Base-by-base conservation (phyloP, 257 asterid species). In the Solanum gracilifrons region DNA sequence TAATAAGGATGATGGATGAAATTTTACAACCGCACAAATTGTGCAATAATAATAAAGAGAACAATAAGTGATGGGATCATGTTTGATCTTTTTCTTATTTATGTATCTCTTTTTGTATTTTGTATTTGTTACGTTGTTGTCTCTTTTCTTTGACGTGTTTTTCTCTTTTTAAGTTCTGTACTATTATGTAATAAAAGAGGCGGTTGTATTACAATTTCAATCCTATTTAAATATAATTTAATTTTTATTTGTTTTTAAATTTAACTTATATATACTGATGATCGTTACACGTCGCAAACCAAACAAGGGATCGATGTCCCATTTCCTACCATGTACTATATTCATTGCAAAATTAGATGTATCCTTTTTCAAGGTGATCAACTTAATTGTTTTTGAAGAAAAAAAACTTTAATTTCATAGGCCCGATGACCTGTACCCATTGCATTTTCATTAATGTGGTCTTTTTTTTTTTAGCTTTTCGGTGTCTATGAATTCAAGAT, bases 371-470 rank as follows among this genome's bases (percentile, higher is more conserved):
- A 51, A 16, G 62, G 51, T 43, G 18, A 5, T 12, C 16, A 43
- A 43, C 60, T 15, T 48, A 16, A 48, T 48, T 16, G 60, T 4
- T 46, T 46, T 46, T 43, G 2, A 43, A 13, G 51, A 13, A 43
- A 43, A 12, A 12, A 43, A 13, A 43, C 5, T 5, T 15, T 16
- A 2, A 2, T 51, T 16, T 7, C 64, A 55, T 7, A 55, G 5
- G 5, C n/a, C 2, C 0, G 5, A 8, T 58, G 66, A 58, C 29
- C 3, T 4, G 6, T 60, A 60, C 6, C 0, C 13, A 0, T 58
- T 58, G 10, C 27, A 58, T 58, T 58, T 58, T 58, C 66, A 60
- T 60, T 60, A 9, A 21, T 23, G 5, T 2, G 25, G 12, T 55
- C 64, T 18, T 1, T 55, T 7, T 20, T 55, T 20, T 55, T 20